These are phyloP conservation scores for Akanthomyces lecanii DNA, from an alignment of 2,329 filamentous ascomycete genomes.

Conservation along the genomic window DNA sequence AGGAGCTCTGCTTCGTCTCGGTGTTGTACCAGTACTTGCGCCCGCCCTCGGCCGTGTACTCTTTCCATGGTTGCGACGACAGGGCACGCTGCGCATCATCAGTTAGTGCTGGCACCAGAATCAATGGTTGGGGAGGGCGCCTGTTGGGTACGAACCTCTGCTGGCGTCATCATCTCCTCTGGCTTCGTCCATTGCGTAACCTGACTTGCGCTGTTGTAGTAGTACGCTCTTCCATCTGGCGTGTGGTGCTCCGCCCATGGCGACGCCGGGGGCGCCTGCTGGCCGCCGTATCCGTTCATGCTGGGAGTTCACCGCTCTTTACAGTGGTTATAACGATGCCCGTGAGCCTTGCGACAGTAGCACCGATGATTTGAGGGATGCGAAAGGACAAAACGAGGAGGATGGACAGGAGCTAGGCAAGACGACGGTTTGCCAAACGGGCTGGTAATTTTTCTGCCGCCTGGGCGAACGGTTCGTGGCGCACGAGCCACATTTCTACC, in stretches of 20 bases:
- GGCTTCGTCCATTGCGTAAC: conserved; percentile 94
- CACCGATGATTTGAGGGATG: conserved; percentile 6
- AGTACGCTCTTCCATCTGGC: conserved; percentile 80
- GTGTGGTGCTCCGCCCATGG: conserved; percentile 84
- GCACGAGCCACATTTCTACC: conserved; percentile 13
- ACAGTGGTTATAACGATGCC: neutral
- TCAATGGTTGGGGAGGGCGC: neutral
- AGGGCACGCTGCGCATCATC: conserved; percentile 61
- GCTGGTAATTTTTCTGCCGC: conserved; percentile 7
- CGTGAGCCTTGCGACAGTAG: neutral
- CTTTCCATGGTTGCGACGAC: conserved; percentile 83
- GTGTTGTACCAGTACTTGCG: conserved; percentile 95
- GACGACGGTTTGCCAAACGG: neutral
- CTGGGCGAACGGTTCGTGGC: neutral
- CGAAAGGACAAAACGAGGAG: neutral
- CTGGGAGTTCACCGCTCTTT: neutral
- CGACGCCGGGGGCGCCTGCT: conserved; percentile 58
- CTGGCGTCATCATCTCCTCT: conserved; percentile 76
- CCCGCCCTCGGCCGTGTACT: conserved; percentile 82
- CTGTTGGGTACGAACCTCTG: conserved; percentile 57
- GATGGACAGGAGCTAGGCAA: neutral
- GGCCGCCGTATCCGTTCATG: conserved; percentile 57
- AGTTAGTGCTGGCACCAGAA: conserved; percentile 15
- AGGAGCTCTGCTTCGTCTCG: conserved; percentile 86
- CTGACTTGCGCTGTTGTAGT: conserved; percentile 83